Evolutionary conservation across 345 rosid genomes (phyloP).

Genomic region (Carallia brachiata): DNA sequence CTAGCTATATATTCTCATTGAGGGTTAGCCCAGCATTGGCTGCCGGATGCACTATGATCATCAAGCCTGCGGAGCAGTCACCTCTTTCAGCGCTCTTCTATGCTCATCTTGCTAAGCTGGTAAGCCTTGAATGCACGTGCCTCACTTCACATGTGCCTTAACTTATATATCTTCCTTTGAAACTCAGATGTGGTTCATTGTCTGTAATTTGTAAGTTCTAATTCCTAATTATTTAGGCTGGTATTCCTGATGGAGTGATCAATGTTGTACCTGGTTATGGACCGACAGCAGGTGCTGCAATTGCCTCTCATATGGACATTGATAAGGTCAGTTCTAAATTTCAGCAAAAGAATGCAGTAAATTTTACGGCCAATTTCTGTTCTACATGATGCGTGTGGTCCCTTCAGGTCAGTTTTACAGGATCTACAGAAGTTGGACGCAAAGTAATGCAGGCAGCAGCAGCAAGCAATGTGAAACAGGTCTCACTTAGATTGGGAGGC

Average conservation of each 20-base stretch:
- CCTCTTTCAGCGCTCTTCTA: conserved; percentile 81
- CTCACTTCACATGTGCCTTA: not conserved
- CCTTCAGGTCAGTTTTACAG: conserved; percentile 72
- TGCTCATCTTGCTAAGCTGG: conserved; percentile 58
- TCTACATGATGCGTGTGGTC: not conserved
- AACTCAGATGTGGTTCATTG: not conserved
- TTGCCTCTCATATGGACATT: conserved; percentile 74
- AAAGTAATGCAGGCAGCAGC: conserved; percentile 77
- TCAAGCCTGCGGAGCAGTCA: conserved; percentile 92
- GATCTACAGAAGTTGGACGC: conserved; percentile 83
- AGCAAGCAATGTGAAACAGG: conserved; percentile 63
- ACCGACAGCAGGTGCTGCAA: conserved; percentile 76
- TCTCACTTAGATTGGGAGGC: conserved; percentile 78
- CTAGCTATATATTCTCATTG: conserved; percentile 55
- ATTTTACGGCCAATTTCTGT: too few species aligned
- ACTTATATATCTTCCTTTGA: not conserved
- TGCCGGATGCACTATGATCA: conserved; percentile 82
- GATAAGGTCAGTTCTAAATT: conserved; percentile 45
- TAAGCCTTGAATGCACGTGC: conserved; percentile 4
- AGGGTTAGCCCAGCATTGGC: conserved; percentile 75
- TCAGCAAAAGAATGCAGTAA: too few species aligned
- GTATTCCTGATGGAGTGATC: conserved; percentile 83
- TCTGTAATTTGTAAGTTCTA: not conserved
- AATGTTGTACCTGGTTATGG: conserved; percentile 83
- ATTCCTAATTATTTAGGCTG: conserved; percentile 43